Evolutionary conservation across 495 filamentous ascomycete genomes (phyloP).

Genomic region (Aspergillus nanangensis): DNA sequence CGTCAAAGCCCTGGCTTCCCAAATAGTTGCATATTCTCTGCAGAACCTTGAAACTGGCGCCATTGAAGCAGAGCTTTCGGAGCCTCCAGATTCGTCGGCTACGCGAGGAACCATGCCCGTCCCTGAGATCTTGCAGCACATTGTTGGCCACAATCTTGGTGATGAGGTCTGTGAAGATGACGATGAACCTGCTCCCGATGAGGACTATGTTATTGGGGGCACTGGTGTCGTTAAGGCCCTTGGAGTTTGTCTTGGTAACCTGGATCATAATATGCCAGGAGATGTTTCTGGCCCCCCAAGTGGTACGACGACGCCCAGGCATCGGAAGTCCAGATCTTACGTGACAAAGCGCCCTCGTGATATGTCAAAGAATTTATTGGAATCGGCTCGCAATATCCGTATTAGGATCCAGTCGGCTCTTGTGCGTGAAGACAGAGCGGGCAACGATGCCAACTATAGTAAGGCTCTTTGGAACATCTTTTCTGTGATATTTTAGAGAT

Average conservation of each 20-base stretch:
- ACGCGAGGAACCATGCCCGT: constrained; percentile 40
- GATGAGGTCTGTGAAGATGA: constrained; percentile 54
- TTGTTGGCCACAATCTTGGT: constrained; percentile 54
- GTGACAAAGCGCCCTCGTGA: constrained; percentile 69
- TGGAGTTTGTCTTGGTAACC: constrained; percentile 80
- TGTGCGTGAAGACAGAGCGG: constrained; percentile 64
- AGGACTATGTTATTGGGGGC: constrained; percentile 93
- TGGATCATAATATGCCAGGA: constrained; percentile 36
- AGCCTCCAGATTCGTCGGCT: constrained; percentile 26
- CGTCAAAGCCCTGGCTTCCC: constrained; percentile 87
- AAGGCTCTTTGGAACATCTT: constrained; percentile 32
- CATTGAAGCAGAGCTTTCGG: constrained; percentile 42
- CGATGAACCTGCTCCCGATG: constrained; percentile 73
- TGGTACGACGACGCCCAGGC: constrained; percentile 51
- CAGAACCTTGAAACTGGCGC: constrained; percentile 75
- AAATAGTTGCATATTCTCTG: constrained; percentile 89
- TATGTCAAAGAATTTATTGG: constrained; percentile 85
- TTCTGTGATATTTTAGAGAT: neutral
- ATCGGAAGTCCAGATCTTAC: constrained; percentile 36
- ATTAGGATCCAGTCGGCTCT: constrained; percentile 79
- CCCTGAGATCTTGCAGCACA: constrained; percentile 63
- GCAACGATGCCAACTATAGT: constrained; percentile 71
- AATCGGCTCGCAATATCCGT: constrained; percentile 83
- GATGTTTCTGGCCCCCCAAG: constrained; percentile 41
- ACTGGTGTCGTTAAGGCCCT: constrained; percentile 94